These are phyloP conservation scores for Cladosporium sp. DNA, from an alignment of 2,329 filamentous ascomycete genomes.

Conservation along the genomic window DNA sequence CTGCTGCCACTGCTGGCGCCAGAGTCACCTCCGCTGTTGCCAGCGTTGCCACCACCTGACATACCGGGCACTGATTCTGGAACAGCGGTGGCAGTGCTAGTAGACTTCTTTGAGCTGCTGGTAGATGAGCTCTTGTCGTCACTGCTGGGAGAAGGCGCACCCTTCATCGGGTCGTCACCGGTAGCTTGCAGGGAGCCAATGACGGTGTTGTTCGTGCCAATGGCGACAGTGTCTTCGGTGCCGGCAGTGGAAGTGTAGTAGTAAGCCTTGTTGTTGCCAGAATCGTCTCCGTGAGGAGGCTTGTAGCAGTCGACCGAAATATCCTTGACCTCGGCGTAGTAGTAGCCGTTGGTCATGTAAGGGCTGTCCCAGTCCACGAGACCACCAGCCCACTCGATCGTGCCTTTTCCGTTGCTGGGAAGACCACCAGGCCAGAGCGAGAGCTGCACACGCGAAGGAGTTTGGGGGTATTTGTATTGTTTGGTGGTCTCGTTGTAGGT, in stretches of 20 bases:
- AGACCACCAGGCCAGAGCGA: conserved; percentile 95
- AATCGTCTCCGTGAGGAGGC: conserved; percentile 69
- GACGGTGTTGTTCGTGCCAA: conserved; percentile 72
- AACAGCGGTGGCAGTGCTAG: conserved; percentile 26
- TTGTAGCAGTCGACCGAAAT: conserved; percentile 87
- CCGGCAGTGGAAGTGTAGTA: conserved; percentile 65
- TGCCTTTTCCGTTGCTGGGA: conserved; percentile 75
- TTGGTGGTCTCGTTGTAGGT: conserved; percentile 85
- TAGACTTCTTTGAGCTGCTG: conserved; percentile 26
- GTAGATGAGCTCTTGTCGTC: conserved; percentile 30
- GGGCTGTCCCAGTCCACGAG: conserved; percentile 79
- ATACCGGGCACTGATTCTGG: conserved; percentile 58
- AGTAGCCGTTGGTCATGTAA: conserved; percentile 87
- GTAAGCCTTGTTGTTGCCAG: conserved; percentile 62
- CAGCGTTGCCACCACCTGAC: conserved; percentile 41
- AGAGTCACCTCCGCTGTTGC: conserved; percentile 26
- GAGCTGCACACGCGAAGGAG: conserved; percentile 84
- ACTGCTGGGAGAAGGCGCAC: conserved; percentile 19
- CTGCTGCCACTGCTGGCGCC: conserved; percentile 28
- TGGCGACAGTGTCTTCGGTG: conserved; percentile 74
- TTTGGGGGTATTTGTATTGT: conserved; percentile 86
- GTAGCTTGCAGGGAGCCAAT: conserved; percentile 79
- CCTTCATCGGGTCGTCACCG: conserved; percentile 64
- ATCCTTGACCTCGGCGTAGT: conserved; percentile 76
- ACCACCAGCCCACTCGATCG: conserved; percentile 88